Evolutionary conservation across 2,329 filamentous ascomycete genomes (phyloP).

Genomic region (Tolypocladium guangdongense): DNA sequence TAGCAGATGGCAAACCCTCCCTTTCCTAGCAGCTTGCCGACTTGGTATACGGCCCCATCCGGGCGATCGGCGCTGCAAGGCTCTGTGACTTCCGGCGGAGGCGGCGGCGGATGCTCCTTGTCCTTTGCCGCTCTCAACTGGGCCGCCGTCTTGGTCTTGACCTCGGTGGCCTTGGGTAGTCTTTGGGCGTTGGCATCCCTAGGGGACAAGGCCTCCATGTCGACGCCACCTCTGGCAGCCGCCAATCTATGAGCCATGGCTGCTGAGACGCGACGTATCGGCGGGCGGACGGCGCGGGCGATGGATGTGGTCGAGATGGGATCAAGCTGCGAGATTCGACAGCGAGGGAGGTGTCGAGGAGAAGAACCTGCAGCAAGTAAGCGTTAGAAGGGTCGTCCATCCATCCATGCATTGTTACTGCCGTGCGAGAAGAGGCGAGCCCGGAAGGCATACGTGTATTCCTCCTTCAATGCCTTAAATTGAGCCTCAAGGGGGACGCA

Average conservation of each 20-base stretch:
- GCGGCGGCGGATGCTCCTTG: slow-evolving; percentile 56
- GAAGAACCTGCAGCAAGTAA: not conserved
- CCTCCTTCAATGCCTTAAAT: no score
- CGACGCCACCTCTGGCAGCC: slow-evolving; percentile 34
- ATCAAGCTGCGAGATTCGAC: slow-evolving; percentile 8
- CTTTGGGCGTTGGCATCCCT: slow-evolving; percentile 53
- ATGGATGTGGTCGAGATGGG: not conserved
- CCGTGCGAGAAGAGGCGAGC: not conserved
- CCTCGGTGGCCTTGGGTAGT: slow-evolving; percentile 34
- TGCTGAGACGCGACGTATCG: not conserved
- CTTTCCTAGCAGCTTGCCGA: slow-evolving; percentile 65
- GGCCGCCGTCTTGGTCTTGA: slow-evolving; percentile 40
- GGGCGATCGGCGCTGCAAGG: slow-evolving; percentile 58
- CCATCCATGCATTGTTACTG: not conserved
- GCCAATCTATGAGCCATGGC: slow-evolving; percentile 38
- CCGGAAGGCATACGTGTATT: not conserved
- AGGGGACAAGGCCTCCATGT: slow-evolving; percentile 54
- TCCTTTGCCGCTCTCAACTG: slow-evolving; percentile 47
- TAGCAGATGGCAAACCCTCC: slow-evolving; percentile 79
- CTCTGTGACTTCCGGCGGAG: slow-evolving; percentile 48
- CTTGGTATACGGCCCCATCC: slow-evolving; percentile 61
- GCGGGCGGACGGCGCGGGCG: not conserved
- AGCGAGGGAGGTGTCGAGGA: slow-evolving; percentile 1
- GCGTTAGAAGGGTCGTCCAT: not conserved
- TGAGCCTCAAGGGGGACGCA: not conserved